Evolutionary conservation across 2,329 filamentous ascomycete species (phyloP).

Genomic region (Fusarium multiceps): DNA sequence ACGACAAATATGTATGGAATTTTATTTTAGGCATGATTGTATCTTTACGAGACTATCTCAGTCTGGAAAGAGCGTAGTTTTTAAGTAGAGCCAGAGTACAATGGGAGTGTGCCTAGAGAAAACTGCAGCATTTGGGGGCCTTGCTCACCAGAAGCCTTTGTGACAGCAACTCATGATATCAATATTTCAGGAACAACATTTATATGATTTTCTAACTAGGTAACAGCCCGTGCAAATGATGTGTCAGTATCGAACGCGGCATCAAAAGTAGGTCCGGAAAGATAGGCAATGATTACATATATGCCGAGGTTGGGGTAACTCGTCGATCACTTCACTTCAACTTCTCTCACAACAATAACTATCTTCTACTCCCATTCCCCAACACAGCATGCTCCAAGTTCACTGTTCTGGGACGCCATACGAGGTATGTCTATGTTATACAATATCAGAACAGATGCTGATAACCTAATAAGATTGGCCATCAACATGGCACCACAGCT

Average conservation of each 20-base stretch:
- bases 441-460: background rate
- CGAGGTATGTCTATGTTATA: background rate
- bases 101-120: background rate
- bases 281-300: background rate
- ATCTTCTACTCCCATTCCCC: rapidly evolving
- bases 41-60: rapidly evolving
- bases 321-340: background rate
- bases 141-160: background rate
- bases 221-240: background rate
- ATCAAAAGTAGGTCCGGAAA: background rate
- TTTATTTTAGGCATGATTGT: rapidly evolving
- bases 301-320: constrained; percentile 13
- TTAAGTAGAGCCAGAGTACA: background rate
- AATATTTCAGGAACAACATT: background rate
- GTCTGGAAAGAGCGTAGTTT: rapidly evolving
- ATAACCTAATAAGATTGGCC: constrained; percentile 17
- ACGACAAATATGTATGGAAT: background rate
- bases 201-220: background rate
- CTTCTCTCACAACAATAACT: background rate
- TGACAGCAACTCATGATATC: background rate
- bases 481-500: constrained; percentile 29
- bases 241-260: background rate
- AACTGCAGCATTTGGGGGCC: background rate
- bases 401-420: constrained; percentile 27
- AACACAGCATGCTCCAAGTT: constrained; percentile 17